Conservation (phyloP, 73 alveolate species). For the Symbiodinium natans region DNA sequence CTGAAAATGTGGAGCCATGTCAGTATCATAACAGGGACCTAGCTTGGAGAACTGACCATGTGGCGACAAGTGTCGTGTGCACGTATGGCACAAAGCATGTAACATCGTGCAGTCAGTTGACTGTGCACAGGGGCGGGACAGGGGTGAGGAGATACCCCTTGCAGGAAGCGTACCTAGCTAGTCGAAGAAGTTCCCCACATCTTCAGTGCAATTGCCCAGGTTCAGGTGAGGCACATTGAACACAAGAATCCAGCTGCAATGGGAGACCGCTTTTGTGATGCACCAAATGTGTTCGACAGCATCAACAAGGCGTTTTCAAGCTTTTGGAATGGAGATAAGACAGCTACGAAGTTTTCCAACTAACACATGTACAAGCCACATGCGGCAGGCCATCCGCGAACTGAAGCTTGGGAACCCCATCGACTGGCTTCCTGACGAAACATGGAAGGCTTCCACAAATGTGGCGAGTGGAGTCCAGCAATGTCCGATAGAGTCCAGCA, state of each 20-base stretch:
- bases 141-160: too few relatives aligned
- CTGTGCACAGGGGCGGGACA: too few relatives aligned
- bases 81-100: too few relatives aligned
- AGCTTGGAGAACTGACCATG: too few relatives aligned
- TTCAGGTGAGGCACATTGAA: constrained; percentile 68
- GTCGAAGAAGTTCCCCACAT: too few relatives aligned
- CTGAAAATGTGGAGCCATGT: too few relatives aligned
- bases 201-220: too few relatives aligned
- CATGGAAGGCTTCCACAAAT: constrained; percentile 18
- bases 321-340: too few relatives aligned
- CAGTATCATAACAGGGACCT: too few relatives aligned
- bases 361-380: background rate
- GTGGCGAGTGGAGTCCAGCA: background rate
- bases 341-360: background rate
- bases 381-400: constrained; percentile 34
- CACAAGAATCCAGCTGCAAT: constrained; percentile 89
- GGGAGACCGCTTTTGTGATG: constrained; percentile 72
- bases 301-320: constrained; percentile 35
- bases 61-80: too few relatives aligned
- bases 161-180: too few relatives aligned
- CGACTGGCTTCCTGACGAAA: constrained; percentile 35
- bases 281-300: constrained; percentile 45
- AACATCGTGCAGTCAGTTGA: too few relatives aligned
- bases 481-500: background rate
- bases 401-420: constrained; percentile 55